A percentile compares a stretch with the other conserved stretches of the same genome.
phyloP scores from a whole-genome alignment of 371 early-diverging fungal species.

The Sporodiniella umbellata region DNA sequence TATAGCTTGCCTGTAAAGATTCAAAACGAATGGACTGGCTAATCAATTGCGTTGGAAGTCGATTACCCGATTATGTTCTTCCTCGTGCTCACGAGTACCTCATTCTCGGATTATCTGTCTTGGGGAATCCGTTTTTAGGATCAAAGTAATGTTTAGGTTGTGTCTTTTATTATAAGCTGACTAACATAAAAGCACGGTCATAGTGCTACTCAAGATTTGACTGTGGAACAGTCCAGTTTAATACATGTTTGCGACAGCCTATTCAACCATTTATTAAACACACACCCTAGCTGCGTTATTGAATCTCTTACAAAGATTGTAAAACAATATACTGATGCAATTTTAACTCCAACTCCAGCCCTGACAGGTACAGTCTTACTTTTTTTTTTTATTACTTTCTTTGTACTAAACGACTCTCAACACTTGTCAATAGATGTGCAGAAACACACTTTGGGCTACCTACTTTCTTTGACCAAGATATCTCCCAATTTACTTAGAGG shows the following conservation, averaged over 20 bases:
- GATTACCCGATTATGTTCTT: slow-evolving; percentile 19
- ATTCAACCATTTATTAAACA: slow-evolving; percentile 18
- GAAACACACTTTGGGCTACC: slow-evolving; percentile 21
- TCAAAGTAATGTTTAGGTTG: slow-evolving; percentile 3
- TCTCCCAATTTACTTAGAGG: slow-evolving; percentile 22
- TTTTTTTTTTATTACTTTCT: too few relatives aligned
- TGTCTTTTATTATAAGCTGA: too few relatives aligned
- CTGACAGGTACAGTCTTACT: slow-evolving; percentile 12
- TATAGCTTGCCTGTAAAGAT: slow-evolving; percentile 10
- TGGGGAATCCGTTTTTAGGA: slow-evolving; percentile 26
- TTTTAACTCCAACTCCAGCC: not conserved
- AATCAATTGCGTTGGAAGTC: slow-evolving; percentile 22
- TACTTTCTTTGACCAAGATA: slow-evolving; percentile 30
- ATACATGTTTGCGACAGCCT: slow-evolving; percentile 10
- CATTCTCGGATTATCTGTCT: slow-evolving; percentile 15
- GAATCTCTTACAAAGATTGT: not conserved
- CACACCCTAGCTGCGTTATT: not conserved
- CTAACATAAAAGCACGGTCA: not conserved
- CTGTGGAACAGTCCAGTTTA: slow-evolving; percentile 11
- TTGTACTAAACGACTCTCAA: too few relatives aligned
- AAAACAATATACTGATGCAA: slow-evolving; percentile 12
- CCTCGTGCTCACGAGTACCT: slow-evolving; percentile 28
- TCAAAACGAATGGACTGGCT: slow-evolving; percentile 23
- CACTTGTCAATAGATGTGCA: slow-evolving; percentile 10
- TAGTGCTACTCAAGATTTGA: not conserved